Evolutionary conservation across 2,329 filamentous ascomycete genomes (phyloP).

Genomic region (Emericellopsis atlantica): DNA sequence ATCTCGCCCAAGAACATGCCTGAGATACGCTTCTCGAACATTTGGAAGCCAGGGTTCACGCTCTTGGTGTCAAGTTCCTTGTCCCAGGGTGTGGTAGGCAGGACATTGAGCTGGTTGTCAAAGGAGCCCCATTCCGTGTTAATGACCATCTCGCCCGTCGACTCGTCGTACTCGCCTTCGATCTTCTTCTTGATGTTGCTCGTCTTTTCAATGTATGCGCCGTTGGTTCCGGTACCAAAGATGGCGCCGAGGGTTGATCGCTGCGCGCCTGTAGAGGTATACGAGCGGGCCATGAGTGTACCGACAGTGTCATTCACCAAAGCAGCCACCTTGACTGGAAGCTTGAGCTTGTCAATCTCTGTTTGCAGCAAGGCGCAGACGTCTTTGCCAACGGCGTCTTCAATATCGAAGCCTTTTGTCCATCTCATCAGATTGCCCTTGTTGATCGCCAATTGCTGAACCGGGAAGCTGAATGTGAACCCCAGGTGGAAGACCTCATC

Average conservation of each 20-base stretch:
- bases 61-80: conserved; percentile 63
- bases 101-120: conserved; percentile 80
- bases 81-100: conserved; percentile 81
- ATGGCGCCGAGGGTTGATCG: conserved; percentile 88
- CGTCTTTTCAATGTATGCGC: conserved; percentile 91
- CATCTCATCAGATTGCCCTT: conserved; percentile 88
- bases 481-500: conserved; percentile 83
- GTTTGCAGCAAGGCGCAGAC: conserved; percentile 81
- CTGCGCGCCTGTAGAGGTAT: conserved; percentile 79
- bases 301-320: conserved; percentile 97
- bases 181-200: conserved; percentile 70
- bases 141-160: conserved; percentile 89
- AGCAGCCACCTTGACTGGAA: conserved; percentile 90
- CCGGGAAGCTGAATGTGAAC: conserved; percentile 98
- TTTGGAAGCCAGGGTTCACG: conserved; percentile 87
- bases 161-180: conserved; percentile 58
- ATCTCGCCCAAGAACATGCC: conserved; percentile 98
- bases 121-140: conserved; percentile 99
- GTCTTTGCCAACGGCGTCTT: conserved; percentile 88
- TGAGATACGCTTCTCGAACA: conserved; percentile 97
- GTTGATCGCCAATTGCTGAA: conserved; percentile 89
- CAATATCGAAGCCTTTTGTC: conserved; percentile 98
- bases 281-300: conserved; percentile 93
- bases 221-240: conserved; percentile 95
- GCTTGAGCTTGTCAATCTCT: conserved; percentile 74